Evolutionary conservation across 1,139 yeast genomes (phyloP).

Genomic region (Suhomyces kunorum): DNA sequence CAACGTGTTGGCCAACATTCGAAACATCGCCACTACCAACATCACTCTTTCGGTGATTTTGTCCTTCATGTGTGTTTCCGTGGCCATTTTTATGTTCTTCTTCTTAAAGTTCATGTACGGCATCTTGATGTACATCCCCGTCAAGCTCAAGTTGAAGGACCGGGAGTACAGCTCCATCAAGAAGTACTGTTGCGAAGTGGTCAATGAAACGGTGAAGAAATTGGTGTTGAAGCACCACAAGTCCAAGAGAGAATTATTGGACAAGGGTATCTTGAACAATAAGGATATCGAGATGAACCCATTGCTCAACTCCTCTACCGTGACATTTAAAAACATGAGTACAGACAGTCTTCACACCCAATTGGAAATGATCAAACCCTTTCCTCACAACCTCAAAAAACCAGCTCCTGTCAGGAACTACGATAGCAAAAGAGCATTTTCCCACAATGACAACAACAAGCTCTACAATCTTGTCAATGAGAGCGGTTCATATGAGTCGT

Average conservation of each 20-base stretch:
- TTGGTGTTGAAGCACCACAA: slow-evolving; percentile 53
- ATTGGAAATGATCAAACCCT: slow-evolving; percentile 7
- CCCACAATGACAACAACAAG: slow-evolving; percentile 15
- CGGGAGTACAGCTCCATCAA: slow-evolving; percentile 46
- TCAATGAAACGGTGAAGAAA: slow-evolving; percentile 55
- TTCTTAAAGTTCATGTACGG: slow-evolving; percentile 62
- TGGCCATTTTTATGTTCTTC: slow-evolving; percentile 73
- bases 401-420: slow-evolving; percentile 9
- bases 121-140: slow-evolving; percentile 54
- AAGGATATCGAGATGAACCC: slow-evolving; percentile 31
- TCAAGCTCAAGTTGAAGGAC: slow-evolving; percentile 46
- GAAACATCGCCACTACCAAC: slow-evolving; percentile 59
- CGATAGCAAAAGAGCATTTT: slow-evolving; percentile 2
- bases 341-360: slow-evolving; percentile 3
- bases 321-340: slow-evolving; percentile 8
- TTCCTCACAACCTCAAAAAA: slow-evolving; percentile 11
- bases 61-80: slow-evolving; percentile 74
- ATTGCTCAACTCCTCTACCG: slow-evolving; percentile 21
- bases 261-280: slow-evolving; percentile 34
- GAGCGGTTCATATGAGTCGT: slow-evolving; percentile 7
- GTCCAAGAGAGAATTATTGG: slow-evolving; percentile 36
- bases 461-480: slow-evolving; percentile 10
- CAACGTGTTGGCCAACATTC: slow-evolving; percentile 54
- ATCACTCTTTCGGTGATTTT: slow-evolving; percentile 67
- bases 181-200: slow-evolving; percentile 57